Evolutionary conservation across 2,329 filamentous ascomycete genomes (phyloP), one percentile per base, ranked within the genome.

Genomic region (Cladosporium sp.): DNA sequence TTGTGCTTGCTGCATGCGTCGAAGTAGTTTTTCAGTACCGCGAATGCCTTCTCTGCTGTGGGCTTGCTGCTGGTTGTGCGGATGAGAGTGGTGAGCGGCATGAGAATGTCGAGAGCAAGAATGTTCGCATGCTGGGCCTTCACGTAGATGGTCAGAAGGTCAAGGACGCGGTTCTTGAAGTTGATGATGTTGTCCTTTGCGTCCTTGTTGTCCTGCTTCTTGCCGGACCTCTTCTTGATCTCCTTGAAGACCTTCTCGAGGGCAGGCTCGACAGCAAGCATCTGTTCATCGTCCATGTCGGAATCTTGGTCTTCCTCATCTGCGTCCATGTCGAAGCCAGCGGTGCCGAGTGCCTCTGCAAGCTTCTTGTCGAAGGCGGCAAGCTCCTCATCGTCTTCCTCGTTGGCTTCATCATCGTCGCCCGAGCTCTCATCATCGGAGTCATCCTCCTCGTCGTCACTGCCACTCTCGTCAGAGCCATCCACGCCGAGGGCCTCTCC

Each of bases 271-370:
- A 98, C 82, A 3, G 89, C 89, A 79, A 97, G 89, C 95, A 98
- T 98, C 75, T 97, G 90, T 21, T 94, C 93, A 79, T 98, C 94
- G 67, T 92, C 90, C 93, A 99, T 97, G 78, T 97, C 92, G 2
- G 86, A 88, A 67, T 86, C 86, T 25, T 82, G 79, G 66, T 90
- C 90, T 32, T 87, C 87, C 1, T 85, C 84, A 28, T 63, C 59
- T 18, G 48, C 59, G 67, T 88, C 85, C 74, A 89, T 86, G 25
- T 83, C 80, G 25, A 80, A 78, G 23, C 79, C 79, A 57, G 90
- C 89, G 0, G 89, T 93, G 48, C 91, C 89, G 2, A 97, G 86
- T 2, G 93, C 90, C 69, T 89, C 85, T 2, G 91, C 91, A 30
- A 97, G 86, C 64, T 92, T 89, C 48, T 88, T 87, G 71, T 96